Evolutionary conservation across 805 yeast species (phyloP), one percentile per base, ranked within the genome.

Genomic region (Metschnikowia similis): DNA sequence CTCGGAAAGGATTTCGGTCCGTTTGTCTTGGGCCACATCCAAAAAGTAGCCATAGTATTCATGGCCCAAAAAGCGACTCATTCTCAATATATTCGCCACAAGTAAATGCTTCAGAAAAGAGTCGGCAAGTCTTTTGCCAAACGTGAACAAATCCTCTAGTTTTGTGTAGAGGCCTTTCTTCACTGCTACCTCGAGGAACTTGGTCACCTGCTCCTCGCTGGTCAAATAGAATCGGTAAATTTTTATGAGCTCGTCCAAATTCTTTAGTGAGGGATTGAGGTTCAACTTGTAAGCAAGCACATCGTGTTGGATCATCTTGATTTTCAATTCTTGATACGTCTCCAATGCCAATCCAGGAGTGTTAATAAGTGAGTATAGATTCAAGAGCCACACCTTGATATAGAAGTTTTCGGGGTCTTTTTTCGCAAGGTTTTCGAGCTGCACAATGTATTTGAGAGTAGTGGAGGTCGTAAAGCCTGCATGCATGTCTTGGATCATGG

Each of bases 251-350:
- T 54, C 51, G 13, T 71, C 61, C 8, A 81, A 56, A 27, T 70
- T 67, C 2, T 64, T 59, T 13, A 72, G 66, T 1, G 70, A 57
- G 0, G 88, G 87, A 35, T 61, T 64, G 1, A 74, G 53, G 0
- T 81, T 61, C 8, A 84, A 58, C 53, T 77, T 74, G 53, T 81
- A 79, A 10, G 84, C 78, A 42, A 87, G 64, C 0, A 88, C 79
- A 59, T 91, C 97, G 45, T 76, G 72, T 66, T 92, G 98, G 8
- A 90, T 66, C 68, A 84, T 83, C 60, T 86, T 88, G 56, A 89
- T 79, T 35, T 82, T 80, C 46, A 91, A 65, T 1, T 71, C 60
- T 13, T 75, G 65, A 63, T 78, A 89, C 41, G 82, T 79, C 7
- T 64, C 61, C 32, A 65, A 57, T 0, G 91, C 84, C 38, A 72